Evolutionary conservation across 1,284 basidiomycete genomes (phyloP).

Genomic region (Lentinula novae-zelandiae): DNA sequence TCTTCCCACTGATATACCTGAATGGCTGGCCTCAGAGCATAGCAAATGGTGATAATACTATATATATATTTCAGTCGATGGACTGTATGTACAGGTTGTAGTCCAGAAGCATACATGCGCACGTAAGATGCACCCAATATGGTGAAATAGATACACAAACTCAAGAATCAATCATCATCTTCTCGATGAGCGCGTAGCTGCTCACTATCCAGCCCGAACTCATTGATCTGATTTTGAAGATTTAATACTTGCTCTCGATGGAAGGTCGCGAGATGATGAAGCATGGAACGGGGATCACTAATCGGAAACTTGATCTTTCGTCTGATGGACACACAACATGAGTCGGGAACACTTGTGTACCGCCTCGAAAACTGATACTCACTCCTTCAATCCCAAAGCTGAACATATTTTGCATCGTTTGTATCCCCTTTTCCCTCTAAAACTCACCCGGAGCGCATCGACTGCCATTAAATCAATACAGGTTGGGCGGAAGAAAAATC

Average conservation of each 20-base stretch:
- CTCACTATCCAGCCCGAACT: neutral
- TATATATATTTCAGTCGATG: neutral
- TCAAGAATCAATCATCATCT: neutral
- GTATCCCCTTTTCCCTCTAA: neutral
- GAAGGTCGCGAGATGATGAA: neutral
- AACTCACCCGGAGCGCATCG: neutral
- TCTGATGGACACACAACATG: neutral
- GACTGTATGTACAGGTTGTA: neutral
- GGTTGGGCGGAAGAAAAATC: neutral
- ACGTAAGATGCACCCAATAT: too few species aligned
- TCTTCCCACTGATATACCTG: slow-evolving; percentile 6
- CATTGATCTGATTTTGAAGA: neutral
- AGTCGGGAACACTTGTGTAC: neutral
- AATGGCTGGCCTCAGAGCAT: neutral
- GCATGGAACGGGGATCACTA: neutral
- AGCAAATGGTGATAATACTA: neutral
- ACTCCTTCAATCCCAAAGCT: neutral
- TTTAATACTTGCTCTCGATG: neutral
- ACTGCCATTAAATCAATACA: neutral
- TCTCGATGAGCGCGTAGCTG: neutral
- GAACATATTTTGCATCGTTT: neutral
- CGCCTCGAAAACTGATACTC: neutral
- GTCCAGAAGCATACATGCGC: too few species aligned
- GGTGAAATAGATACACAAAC: too few species aligned
- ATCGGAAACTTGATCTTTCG: neutral